Conservation (phyloP, 2,329 filamentous ascomycete genomes). For the Coniochaeta prunicola region DNA sequence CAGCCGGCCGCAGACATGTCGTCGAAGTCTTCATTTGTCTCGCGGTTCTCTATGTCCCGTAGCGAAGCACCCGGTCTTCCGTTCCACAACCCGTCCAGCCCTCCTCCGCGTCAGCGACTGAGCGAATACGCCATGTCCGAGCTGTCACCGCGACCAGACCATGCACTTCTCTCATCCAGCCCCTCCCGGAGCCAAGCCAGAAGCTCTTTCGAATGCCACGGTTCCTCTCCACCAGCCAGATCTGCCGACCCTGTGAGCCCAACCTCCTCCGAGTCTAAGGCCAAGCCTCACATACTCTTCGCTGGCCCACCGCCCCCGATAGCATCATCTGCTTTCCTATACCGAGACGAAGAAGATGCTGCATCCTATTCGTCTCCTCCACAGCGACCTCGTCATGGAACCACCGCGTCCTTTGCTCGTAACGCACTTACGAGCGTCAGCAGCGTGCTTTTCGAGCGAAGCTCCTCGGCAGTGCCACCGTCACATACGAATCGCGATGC, state of each 20-base stretch:
- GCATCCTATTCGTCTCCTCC: slow-evolving; percentile 1
- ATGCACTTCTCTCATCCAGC: slow-evolving; percentile 11
- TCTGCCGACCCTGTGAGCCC: slow-evolving; percentile 17
- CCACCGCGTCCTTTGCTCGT: slow-evolving; percentile 14
- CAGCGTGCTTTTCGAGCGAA: slow-evolving; percentile 31
- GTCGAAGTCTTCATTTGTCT: slow-evolving; percentile 19
- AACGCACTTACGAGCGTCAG: slow-evolving; percentile 17
- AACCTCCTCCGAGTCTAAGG: slow-evolving; percentile 23
- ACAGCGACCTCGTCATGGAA: not conserved
- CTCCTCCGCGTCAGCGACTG: slow-evolving; percentile 17
- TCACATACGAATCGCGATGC: slow-evolving; percentile 7
- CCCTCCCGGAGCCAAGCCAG: slow-evolving; percentile 3
- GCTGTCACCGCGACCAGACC: slow-evolving; percentile 21
- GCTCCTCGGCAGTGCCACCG: not conserved
- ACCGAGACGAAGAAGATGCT: slow-evolving; percentile 22
- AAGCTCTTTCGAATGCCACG: slow-evolving; percentile 9
- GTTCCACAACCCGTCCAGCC: slow-evolving; percentile 14
- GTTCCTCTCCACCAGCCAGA: slow-evolving; percentile 7
- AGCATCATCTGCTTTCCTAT: slow-evolving; percentile 31
- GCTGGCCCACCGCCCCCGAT: slow-evolving; percentile 45
- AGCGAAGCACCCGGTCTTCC: slow-evolving; percentile 18
- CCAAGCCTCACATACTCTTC: slow-evolving; percentile 29
- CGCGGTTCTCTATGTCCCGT: slow-evolving; percentile 19
- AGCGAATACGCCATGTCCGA: slow-evolving; percentile 27
- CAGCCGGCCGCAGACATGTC: slow-evolving; percentile 12